Evolutionary conservation across 2,329 filamentous ascomycete species (phyloP), one percentile per base, ranked within the genome.

Genomic region (Ilyonectria sp.): DNA sequence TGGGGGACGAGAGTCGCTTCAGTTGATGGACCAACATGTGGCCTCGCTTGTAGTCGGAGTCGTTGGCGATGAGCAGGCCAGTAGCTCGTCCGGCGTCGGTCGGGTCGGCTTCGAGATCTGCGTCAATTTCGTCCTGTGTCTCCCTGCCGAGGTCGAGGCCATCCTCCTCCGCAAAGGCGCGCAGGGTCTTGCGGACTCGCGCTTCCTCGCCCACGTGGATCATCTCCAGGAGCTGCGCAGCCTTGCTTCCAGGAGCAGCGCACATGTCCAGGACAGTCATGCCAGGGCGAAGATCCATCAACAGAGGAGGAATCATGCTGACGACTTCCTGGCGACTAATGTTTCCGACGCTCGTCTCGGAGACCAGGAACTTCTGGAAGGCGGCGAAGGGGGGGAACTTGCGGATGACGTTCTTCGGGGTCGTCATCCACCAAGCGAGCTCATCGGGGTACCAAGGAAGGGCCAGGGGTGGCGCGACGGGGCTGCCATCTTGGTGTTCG

Each of bases 21-120:
- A 98, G 93, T 82, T 99, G 96, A 81, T 99, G 96, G 54, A 98
- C 94, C 79, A 99, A 84, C 93, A 99, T 96, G 82, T 98, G 96
- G 63, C 94, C 94, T 71, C 96, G 93, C 86, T 95, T 97, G 85
- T 98, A 98, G 81, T 99, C 96, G 75, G 93, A 91, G 78, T 99
- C 96, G 82, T 99, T 99, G 69, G 96, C 96, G 74, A 99, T 93
- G 63, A 99, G 87, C 49, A 99, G 86, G 40, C 96, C 96, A 6
- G 95, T 98, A 2, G 95, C 92, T 76, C 96, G 89, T 69, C 96
- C 96, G 77, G 94, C 90, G 75, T 98, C 95, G 71, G 86, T 86
- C 3, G 87, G 80, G 76, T 92, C 90, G 17, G 86, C 83, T 40
- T 84, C 86, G 81, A 91, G 84, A 43, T 91, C 81, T 60, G 82